phyloP scores from a whole-genome alignment of 2,329 filamentous ascomycete genomes.

The Meredithiella fracta region DNA sequence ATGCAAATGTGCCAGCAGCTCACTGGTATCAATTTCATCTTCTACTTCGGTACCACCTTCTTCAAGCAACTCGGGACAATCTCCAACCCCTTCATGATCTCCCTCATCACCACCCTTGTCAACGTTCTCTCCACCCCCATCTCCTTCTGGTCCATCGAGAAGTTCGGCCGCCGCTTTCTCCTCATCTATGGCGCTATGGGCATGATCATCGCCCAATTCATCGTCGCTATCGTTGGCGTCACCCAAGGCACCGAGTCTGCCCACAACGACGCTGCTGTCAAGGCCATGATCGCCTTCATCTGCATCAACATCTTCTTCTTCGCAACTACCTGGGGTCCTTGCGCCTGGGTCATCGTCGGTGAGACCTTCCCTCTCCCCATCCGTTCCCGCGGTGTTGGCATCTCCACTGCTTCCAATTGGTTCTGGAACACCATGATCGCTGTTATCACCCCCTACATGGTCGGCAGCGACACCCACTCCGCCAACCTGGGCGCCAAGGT shows the following conservation, averaged over 20 bases:
- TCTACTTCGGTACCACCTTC: constrained; percentile 75
- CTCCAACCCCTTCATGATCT: constrained; percentile 63
- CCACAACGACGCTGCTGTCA: constrained; percentile 39
- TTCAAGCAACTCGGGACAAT: constrained; percentile 65
- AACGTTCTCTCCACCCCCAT: constrained; percentile 74
- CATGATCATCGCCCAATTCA: constrained; percentile 77
- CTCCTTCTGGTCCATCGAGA: constrained; percentile 77
- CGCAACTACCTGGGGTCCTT: constrained; percentile 74
- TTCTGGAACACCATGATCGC: constrained; percentile 65
- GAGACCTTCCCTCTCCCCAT: constrained; percentile 85
- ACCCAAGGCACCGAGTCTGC: constrained; percentile 38
- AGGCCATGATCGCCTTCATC: constrained; percentile 71
- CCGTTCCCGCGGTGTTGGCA: constrained; percentile 69
- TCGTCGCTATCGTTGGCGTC: constrained; percentile 63
- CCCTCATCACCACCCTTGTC: constrained; percentile 71
- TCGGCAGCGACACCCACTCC: constrained; percentile 33
- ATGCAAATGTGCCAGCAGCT: constrained; percentile 44
- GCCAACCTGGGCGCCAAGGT: constrained; percentile 53
- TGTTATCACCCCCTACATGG: constrained; percentile 60
- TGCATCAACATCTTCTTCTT: constrained; percentile 91
- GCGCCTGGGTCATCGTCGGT: constrained; percentile 67
- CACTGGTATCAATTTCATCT: constrained; percentile 89
- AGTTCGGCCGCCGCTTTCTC: constrained; percentile 61
- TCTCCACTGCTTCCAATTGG: constrained; percentile 84
- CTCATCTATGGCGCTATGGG: constrained; percentile 63